Evolutionary conservation across 495 filamentous ascomycete species (phyloP).

Genomic region (Trichocladium antarcticum): DNA sequence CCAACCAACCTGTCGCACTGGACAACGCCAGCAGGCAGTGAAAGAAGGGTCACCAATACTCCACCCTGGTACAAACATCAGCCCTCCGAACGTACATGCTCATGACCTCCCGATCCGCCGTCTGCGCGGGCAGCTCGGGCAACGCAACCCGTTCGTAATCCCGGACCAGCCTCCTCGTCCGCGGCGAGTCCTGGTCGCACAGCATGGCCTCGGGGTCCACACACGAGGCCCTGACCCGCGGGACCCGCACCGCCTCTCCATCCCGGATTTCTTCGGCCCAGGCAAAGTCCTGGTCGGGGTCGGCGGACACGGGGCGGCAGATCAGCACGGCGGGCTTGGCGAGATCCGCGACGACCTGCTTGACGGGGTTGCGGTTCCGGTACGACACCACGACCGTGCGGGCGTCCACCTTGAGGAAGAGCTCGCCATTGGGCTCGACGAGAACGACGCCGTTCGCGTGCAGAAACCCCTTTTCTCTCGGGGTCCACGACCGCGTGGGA

Average conservation of each 20-base stretch:
- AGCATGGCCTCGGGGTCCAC: neutral
- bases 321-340: slow-evolving; percentile 13
- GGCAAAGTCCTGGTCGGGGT: slow-evolving; percentile 3
- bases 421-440: slow-evolving; percentile 10
- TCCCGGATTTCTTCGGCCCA: slow-evolving; percentile 1
- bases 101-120: neutral
- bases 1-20: too few relatives aligned
- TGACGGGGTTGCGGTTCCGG: slow-evolving; percentile 27
- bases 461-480: slow-evolving; percentile 1
- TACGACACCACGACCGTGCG: slow-evolving; percentile 13
- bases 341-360: slow-evolving; percentile 18
- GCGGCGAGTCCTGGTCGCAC: slow-evolving; percentile 11
- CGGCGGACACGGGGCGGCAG: slow-evolving; percentile 13
- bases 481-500: slow-evolving; percentile 2
- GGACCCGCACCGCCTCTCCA: slow-evolving; percentile 1
- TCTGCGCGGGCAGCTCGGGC: slow-evolving; percentile 4
- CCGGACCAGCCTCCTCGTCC: slow-evolving; percentile 9
- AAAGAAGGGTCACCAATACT: slow-evolving; percentile 8
- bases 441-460: neutral
- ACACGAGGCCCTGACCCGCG: neutral
- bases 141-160: slow-evolving; percentile 5
- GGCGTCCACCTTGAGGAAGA: slow-evolving; percentile 14
- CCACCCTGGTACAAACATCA: neutral
- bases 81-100: slow-evolving; percentile 3
- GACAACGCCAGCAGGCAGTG: too few relatives aligned